Conservation (phyloP, 192 early-diverging fungal genomes). For the Allomyces arbusculus region DNA sequence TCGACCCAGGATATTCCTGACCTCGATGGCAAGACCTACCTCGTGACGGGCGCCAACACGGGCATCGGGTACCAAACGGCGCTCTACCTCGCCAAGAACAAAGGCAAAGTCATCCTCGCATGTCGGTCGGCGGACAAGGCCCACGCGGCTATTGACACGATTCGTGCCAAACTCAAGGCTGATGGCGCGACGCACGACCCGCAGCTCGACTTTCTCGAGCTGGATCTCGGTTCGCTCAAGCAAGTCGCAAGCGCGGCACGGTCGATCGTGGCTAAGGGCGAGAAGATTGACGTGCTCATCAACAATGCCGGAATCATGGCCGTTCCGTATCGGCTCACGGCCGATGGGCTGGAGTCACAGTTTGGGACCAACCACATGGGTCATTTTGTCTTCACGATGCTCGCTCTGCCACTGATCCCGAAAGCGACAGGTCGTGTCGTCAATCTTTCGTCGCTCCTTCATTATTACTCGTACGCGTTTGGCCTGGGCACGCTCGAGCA, state of each 20-base stretch:
- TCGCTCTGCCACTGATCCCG: constrained; percentile 5
- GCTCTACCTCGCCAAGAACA: constrained; percentile 29
- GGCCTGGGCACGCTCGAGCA: neutral
- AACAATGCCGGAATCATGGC: constrained; percentile 41
- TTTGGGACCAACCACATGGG: constrained; percentile 43
- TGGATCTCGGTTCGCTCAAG: constrained; percentile 27
- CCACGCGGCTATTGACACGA: constrained; percentile 5
- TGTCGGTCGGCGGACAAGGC: constrained; percentile 14
- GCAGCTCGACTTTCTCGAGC: constrained; percentile 15
- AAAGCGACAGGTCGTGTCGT: constrained; percentile 3
- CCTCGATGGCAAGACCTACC: no score
- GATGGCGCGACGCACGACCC: constrained; percentile 10
- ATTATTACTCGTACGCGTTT: constrained; percentile 1
- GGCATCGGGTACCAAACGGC: constrained; percentile 37
- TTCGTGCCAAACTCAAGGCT: constrained; percentile 9
- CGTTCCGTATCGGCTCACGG: constrained; percentile 31
- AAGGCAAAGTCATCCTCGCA: constrained; percentile 23
- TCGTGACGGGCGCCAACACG: constrained; percentile 25
- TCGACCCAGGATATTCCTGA: no score
- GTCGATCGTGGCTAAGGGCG: constrained; percentile 9
- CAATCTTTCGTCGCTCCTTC: constrained; percentile 8
- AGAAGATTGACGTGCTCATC: constrained; percentile 13
- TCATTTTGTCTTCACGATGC: constrained; percentile 26
- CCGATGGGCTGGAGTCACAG: constrained; percentile 37
- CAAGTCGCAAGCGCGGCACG: constrained; percentile 19